Evolutionary conservation across 805 yeast species (phyloP).

Genomic region (Nakazawaea pomicola): DNA sequence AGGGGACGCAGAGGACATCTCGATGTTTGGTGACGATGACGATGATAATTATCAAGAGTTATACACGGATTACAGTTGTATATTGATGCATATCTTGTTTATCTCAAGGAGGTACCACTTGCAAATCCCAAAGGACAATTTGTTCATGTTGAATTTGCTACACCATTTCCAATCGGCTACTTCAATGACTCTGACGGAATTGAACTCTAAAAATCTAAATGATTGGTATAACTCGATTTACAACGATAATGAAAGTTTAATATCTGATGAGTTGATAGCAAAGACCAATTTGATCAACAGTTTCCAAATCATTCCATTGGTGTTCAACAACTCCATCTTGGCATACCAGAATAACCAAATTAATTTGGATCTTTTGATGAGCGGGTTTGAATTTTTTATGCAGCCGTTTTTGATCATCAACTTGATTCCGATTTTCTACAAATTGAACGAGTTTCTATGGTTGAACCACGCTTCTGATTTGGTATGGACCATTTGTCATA

Average conservation of each 20-base stretch:
- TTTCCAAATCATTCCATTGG: constrained; percentile 62
- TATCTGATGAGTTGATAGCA: constrained; percentile 77
- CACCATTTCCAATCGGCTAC: constrained; percentile 19
- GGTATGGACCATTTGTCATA: constrained; percentile 8
- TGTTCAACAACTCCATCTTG: constrained; percentile 65
- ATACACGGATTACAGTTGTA: constrained; percentile 64
- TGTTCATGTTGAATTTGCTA: constrained; percentile 18
- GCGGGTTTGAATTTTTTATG: constrained; percentile 82
- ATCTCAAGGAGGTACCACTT: constrained; percentile 34
- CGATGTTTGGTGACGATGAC: constrained; percentile 36
- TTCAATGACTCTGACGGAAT: constrained; percentile 20
- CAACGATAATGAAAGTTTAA: constrained; percentile 67
- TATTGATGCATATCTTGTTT: constrained; percentile 41
- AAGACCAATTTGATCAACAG: constrained; percentile 63
- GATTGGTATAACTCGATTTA: constrained; percentile 81
- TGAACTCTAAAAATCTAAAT: constrained; percentile 27
- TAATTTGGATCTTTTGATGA: constrained; percentile 54
- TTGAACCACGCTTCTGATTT: not conserved
- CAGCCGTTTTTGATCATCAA: constrained; percentile 71
- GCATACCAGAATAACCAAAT: constrained; percentile 57
- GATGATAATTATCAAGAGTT: constrained; percentile 51
- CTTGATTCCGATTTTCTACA: constrained; percentile 41
- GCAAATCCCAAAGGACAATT: constrained; percentile 13
- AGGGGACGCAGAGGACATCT: constrained; percentile 20
- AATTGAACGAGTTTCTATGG: constrained; percentile 10